Base-by-base conservation (phyloP, 1,284 basidiomycete species). In the Irpex sp. region DNA sequence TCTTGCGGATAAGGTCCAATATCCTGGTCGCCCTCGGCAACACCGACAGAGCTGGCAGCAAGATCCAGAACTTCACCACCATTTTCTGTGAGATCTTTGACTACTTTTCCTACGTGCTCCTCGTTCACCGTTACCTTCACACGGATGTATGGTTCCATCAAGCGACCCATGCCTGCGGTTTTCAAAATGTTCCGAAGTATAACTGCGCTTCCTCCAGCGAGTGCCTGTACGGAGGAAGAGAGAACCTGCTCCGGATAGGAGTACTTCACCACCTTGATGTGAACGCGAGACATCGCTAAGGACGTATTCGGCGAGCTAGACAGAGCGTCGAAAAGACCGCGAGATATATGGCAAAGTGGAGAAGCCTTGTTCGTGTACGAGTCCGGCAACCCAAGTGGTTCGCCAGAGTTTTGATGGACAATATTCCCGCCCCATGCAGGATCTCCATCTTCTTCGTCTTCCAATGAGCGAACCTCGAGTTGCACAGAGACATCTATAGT, bases 251-350 rank as follows among this genome's bases (percentile, higher is more conserved):
- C 72, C 1, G 83, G 80, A 45, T 79, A 70, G 36, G 74, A 68
- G 69, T 80, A 79, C 23, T 70, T 67, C 33, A 67, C 72, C 55
- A 93, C 73, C 63, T 81, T 77, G 52, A 92, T 78, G 65, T 80
- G 80, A n/a, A 89, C 69, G 54, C 80, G 79, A 1, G 86, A 87
- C 64, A 90, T 73, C 0, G 87, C 82, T 7, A 93, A 78, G 0
- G 86, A 85, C 0, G 88, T 88, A 70, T 91, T 82, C 2, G 88
- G 88, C 1, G 91, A 93, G 65, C 82, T 88, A 5, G 88, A 90
- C 16, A 93, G 78, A 3, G 87, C 77, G 66, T 80, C 89, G 19
- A 82, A 78, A 36, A 93, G 76, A 7, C 91, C 91, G 61, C 83
- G 82, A 10, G 85, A 82, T 51, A 91, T 76, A 64, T 82, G 79